Base-by-base conservation (phyloP, 2,329 filamentous ascomycete genomes). In the Tothia fuscella region DNA sequence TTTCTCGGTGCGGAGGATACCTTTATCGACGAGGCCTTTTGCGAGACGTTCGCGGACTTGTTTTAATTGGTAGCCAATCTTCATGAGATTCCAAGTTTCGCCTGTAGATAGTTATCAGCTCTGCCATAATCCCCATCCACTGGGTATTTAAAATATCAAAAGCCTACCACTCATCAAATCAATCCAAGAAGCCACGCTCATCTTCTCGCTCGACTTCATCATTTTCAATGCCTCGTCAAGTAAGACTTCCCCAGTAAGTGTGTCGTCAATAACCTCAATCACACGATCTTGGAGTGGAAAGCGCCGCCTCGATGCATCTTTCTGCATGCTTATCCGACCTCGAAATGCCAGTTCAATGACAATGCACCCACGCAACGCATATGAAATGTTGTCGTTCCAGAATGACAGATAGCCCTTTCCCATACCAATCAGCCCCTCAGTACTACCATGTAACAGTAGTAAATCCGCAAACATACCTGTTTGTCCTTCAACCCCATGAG, bases 321-420 rank as follows among this genome's bases (percentile, higher is more conserved):
- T 95, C 63, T 96, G 86, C 91, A 98, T 98, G 74, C 82, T 89
- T 64, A 98, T 83, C 53, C 91, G 83, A 57, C 91, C 91, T 50
- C 91, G 76, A 66, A 98, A 93, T 48, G 91, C 91, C 54, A 98
- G 71, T 65, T 98, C 91, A 63, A 96, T 85, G 52, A 98, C 91
- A 60, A 98, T 98, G 66, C 91, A 98, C 58, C 91, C 91, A 61
- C 91, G 80, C 48, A 98, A 74, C 50, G 91, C 91, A 62, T 98
- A 98, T 46, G 88, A 95, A 57, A 98, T 98, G 67, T 98, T 98
- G 66, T 98, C 91, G 66, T 98, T 98, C 91, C 91, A 98, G 66
- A 98, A 98, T 22, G 89, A 96, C 49, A 98, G 78, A 60, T 98
- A 96, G 50, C 91, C 91, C 87, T 94, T 48, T 29, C 17, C 19